These are phyloP conservation scores for Sarocladium oryzae DNA, from an alignment of 2,329 filamentous ascomycete species.

Conservation along the genomic window DNA sequence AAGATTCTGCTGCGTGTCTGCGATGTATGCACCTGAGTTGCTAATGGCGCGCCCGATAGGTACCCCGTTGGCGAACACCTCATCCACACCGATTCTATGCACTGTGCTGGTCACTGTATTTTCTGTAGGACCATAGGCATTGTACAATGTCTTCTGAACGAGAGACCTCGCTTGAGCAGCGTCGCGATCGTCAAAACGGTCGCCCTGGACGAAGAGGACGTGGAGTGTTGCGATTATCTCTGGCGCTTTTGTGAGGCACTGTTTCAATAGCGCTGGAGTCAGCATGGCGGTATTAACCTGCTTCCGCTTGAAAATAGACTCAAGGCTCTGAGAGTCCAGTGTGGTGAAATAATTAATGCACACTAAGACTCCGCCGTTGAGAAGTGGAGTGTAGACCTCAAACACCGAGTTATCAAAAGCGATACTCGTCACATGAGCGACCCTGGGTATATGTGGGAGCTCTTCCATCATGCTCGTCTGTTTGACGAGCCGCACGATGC, in stretches of 20 bases:
- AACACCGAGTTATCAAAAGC: slow-evolving; percentile 12
- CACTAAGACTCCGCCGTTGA: slow-evolving; percentile 13
- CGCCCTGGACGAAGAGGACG: slow-evolving; percentile 15
- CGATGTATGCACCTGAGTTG: slow-evolving; percentile 17
- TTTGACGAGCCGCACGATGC: slow-evolving; percentile 12
- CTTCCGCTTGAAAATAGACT: slow-evolving; percentile 11
- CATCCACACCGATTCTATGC: slow-evolving; percentile 6
- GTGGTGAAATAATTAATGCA: slow-evolving; percentile 11
- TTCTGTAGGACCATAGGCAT: slow-evolving; percentile 16
- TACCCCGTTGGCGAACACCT: slow-evolving; percentile 14
- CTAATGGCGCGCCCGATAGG: slow-evolving; percentile 16
- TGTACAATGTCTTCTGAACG: slow-evolving; percentile 4
- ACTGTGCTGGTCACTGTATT: slow-evolving; percentile 14
- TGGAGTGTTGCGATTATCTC: slow-evolving; percentile 7
- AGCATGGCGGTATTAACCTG: slow-evolving; percentile 11
- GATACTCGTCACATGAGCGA: slow-evolving; percentile 9
- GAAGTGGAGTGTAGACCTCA: slow-evolving; percentile 13
- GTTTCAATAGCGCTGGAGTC: slow-evolving; percentile 17
- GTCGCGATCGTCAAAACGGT: slow-evolving; percentile 15
- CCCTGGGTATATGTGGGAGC: not conserved
- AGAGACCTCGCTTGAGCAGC: not conserved
- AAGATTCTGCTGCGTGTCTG: slow-evolving; percentile 13
- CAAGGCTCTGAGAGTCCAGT: slow-evolving; percentile 9
- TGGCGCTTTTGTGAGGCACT: slow-evolving; percentile 14
- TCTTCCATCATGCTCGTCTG: not conserved